phyloP scores from a whole-genome alignment of 768 basidiomycete genomes.

The Melanogaster broomeanus region DNA sequence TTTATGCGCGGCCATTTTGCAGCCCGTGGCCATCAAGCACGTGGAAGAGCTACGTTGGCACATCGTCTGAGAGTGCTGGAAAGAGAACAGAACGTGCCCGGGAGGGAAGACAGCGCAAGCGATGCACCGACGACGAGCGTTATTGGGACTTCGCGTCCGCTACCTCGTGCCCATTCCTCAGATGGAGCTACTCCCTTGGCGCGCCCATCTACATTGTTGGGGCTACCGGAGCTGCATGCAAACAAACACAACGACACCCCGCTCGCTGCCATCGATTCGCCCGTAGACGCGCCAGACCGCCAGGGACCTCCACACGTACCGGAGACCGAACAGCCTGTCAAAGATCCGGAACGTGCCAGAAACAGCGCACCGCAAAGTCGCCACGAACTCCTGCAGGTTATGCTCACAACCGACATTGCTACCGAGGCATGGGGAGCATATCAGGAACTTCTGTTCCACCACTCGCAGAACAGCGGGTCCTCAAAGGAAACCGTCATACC shows the following conservation, averaged over 20 bases:
- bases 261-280: slow-evolving; percentile 6
- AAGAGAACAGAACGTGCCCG: slow-evolving; percentile 1
- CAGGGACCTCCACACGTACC: neutral
- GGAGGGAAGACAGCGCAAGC: neutral
- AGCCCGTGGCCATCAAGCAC: neutral
- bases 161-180: neutral
- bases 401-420: slow-evolving; percentile 34
- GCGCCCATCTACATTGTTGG: neutral
- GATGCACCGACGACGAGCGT: neutral
- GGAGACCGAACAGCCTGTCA: neutral
- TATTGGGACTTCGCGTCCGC: neutral
- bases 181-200: neutral
- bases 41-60: slow-evolving; percentile 5
- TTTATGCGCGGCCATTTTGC: slow-evolving; percentile 11
- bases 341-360: neutral
- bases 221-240: neutral
- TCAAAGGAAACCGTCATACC: slow-evolving; percentile 24
- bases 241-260: slow-evolving; percentile 4
- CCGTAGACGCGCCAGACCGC: slow-evolving; percentile 6
- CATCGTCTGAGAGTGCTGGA: neutral
- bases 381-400: slow-evolving; percentile 29
- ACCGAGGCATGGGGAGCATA: slow-evolving; percentile 48
- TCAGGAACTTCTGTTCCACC: slow-evolving; percentile 30
- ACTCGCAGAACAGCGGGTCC: slow-evolving; percentile 2
- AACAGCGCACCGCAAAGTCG: slow-evolving; percentile 21